These are phyloP conservation scores for Bruguiera sexangula DNA, from an alignment of 345 rosid genomes.

Conservation along the genomic window DNA sequence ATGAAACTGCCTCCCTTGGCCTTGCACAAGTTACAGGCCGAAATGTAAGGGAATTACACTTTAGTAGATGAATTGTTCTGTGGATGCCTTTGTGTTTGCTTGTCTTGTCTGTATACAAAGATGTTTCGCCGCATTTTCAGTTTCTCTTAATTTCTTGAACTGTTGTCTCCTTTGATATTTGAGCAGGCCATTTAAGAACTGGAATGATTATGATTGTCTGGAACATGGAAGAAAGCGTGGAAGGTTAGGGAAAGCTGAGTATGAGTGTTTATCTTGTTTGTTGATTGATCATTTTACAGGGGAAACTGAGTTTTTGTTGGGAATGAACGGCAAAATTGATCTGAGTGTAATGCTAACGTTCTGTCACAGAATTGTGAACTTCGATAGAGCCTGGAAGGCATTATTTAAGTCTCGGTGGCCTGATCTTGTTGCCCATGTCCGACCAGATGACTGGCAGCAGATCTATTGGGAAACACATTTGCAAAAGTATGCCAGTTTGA, in stretches of 20 bases:
- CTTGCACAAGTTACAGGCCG: slow-evolving; percentile 53
- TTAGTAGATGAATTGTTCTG: too few species aligned
- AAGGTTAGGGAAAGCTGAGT: slow-evolving; percentile 40
- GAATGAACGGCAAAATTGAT: too few species aligned
- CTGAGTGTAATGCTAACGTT: not conserved
- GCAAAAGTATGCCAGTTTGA: slow-evolving; percentile 46
- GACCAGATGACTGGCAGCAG: slow-evolving; percentile 64
- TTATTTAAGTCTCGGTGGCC: slow-evolving; percentile 75
- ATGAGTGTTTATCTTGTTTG: not conserved
- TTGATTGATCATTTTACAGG: too few species aligned
- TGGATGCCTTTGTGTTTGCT: too few species aligned
- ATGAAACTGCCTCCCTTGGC: slow-evolving; percentile 60
- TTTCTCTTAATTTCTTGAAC: not conserved
- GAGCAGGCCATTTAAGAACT: slow-evolving; percentile 56
- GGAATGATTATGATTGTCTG: slow-evolving; percentile 34
- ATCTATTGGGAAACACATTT: slow-evolving; percentile 81
- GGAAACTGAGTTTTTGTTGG: too few species aligned
- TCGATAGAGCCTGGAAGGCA: slow-evolving; percentile 53
- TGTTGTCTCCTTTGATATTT: slow-evolving; percentile 4
- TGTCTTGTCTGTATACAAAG: not conserved
- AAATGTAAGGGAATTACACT: slow-evolving; percentile 39
- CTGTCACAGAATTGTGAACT: slow-evolving; percentile 41
- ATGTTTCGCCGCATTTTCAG: not conserved
- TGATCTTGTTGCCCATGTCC: slow-evolving; percentile 18
- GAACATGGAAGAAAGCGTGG: slow-evolving; percentile 54